Conservation (phyloP, 225 moss, liverwort and hornwort species). For the Asterella californica region DNA sequence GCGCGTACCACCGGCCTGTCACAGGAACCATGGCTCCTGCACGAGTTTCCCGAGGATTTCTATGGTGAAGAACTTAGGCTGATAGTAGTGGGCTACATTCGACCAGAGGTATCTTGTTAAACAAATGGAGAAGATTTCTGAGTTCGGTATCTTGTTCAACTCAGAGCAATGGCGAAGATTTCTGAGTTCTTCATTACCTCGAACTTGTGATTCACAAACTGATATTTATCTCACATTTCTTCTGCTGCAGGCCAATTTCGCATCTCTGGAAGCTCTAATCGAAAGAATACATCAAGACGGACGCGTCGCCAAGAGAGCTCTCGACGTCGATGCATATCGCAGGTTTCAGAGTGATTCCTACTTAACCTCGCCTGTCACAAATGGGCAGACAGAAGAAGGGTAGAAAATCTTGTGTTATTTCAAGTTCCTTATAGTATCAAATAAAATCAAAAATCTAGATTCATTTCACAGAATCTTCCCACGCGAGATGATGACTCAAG, state of each 20-base stretch:
- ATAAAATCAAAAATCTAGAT: too few species aligned
- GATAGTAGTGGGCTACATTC: constrained; percentile 71
- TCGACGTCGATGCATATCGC: constrained; percentile 38
- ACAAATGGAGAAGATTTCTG: too few species aligned
- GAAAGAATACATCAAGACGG: constrained; percentile 87
- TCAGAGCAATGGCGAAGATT: too few species aligned
- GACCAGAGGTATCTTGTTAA: constrained; percentile 49
- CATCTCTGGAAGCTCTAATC: constrained; percentile 70
- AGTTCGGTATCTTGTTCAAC: too few species aligned
- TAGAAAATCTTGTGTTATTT: background rate
- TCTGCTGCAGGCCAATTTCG: constrained; percentile 61
- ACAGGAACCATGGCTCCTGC: constrained; percentile 74
- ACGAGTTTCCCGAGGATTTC: constrained; percentile 75
- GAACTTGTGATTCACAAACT: too few species aligned
- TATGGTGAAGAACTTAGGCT: constrained; percentile 77
- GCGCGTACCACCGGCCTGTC: background rate
- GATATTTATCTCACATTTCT: background rate
- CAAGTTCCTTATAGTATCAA: too few species aligned
- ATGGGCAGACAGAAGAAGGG: background rate
- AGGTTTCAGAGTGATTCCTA: constrained; percentile 27
- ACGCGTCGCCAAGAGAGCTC: constrained; percentile 56
- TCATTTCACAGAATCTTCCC: too few species aligned
- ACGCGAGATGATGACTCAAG: too few species aligned
- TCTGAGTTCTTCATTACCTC: background rate
- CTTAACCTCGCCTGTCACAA: constrained; percentile 4